phyloP scores from a whole-genome alignment of 2,329 filamentous ascomycete species.

The Parastagonospora avenae region DNA sequence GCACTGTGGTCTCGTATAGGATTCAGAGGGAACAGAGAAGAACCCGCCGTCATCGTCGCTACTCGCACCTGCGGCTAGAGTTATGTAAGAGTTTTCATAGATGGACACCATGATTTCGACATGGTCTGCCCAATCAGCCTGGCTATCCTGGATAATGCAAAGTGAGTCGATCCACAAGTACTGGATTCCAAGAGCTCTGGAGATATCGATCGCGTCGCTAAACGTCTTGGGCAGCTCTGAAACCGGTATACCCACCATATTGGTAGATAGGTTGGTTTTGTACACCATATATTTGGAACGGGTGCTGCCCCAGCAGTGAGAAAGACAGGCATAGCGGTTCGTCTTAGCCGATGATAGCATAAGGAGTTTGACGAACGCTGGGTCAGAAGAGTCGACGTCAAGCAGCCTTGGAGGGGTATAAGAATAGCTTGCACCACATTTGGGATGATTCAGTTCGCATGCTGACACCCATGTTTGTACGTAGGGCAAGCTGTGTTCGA shows the following conservation, averaged over 20 bases:
- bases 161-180: slow-evolving; percentile 14
- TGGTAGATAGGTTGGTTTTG: background rate
- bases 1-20: background rate
- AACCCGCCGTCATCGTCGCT: slow-evolving; percentile 1
- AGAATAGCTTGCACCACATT: background rate
- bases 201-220: slow-evolving; percentile 7
- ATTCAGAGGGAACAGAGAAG: background rate
- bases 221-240: slow-evolving; percentile 12
- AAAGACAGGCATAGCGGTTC: background rate
- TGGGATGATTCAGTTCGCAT: background rate
- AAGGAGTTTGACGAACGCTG: background rate
- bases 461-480: background rate
- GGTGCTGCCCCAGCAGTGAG: background rate
- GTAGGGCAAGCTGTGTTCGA: background rate
- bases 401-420: background rate
- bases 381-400: background rate
- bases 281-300: background rate
- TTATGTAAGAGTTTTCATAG: slow-evolving; percentile 1
- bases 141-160: slow-evolving; percentile 11
- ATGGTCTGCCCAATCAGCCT: slow-evolving; percentile 1
- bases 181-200: background rate
- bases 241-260: slow-evolving; percentile 2
- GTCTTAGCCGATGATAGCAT: background rate
- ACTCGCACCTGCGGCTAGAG: slow-evolving; percentile 2
- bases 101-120: background rate